Percentiles rank a stretch among this genome's conserved stretches.
Conservation (phyloP, 2,329 filamentous ascomycete species). For the Nigrospora osmanthi region DNA sequence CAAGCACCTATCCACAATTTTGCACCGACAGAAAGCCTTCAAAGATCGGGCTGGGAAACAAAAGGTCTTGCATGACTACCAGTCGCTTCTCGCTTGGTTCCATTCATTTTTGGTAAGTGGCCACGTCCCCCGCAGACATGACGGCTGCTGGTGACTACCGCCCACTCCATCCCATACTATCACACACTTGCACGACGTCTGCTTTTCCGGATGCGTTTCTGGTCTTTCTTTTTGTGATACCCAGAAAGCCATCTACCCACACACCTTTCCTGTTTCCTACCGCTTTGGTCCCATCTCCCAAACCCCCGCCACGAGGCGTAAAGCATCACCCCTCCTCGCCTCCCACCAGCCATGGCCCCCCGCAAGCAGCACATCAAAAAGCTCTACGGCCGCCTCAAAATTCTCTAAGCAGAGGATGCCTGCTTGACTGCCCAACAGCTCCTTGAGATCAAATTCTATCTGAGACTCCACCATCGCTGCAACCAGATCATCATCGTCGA, state of each 20-base stretch:
- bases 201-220: neutral
- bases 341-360: constrained; percentile 1
- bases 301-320: neutral
- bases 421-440: constrained; percentile 13
- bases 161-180: neutral
- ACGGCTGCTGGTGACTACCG: neutral
- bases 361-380: constrained; percentile 7
- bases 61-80: constrained; percentile 31
- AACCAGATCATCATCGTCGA: constrained; percentile 4
- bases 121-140: neutral
- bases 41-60: constrained; percentile 11
- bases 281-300: neutral
- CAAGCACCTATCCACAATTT: constrained; percentile 1
- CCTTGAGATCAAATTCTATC: constrained; percentile 17
- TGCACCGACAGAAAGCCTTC: constrained; percentile 11
- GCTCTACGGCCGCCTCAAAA: constrained; percentile 12
- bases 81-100: constrained; percentile 21
- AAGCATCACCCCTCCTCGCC: constrained; percentile 2
- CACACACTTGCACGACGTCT: neutral
- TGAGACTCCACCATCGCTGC: constrained; percentile 9
- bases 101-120: constrained; percentile 17
- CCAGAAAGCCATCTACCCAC: neutral
- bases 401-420: constrained; percentile 13
- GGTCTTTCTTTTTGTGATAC: neutral
- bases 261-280: neutral